phyloP scores from a whole-genome alignment of 2,329 filamentous ascomycete genomes.

The Phaeosphaeriaceae sp. region DNA sequence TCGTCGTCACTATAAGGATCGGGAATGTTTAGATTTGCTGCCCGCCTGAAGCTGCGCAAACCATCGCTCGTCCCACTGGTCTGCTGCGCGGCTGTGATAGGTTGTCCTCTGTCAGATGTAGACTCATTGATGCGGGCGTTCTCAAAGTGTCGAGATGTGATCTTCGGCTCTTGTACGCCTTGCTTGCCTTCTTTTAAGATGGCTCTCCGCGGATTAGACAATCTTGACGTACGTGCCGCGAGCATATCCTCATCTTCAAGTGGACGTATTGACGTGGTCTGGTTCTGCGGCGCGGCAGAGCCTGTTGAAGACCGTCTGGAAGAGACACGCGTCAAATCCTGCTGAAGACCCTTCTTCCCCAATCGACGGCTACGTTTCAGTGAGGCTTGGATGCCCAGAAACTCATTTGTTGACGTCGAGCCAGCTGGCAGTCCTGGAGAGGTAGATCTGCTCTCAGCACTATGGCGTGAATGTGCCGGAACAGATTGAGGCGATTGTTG shows the following conservation, averaged over 20 bases:
- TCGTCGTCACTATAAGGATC: constrained; percentile 22
- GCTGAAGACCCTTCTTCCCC: constrained; percentile 6
- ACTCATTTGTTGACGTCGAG: constrained; percentile 22
- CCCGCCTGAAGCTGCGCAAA: constrained; percentile 23
- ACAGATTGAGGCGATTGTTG: constrained; percentile 1
- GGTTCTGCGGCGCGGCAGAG: background rate
- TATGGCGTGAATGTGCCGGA: constrained; percentile 22
- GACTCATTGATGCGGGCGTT: constrained; percentile 34
- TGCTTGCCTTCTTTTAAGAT: constrained; percentile 21
- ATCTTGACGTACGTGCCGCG: constrained; percentile 1
- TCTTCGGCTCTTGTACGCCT: constrained; percentile 12
- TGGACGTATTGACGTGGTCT: background rate
- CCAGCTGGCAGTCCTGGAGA: background rate
- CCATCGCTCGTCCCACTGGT: background rate
- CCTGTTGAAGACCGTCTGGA: background rate
- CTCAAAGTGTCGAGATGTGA: constrained; percentile 18
- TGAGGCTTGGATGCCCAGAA: constrained; percentile 16
- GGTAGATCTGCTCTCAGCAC: constrained; percentile 16
- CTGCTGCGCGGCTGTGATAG: background rate
- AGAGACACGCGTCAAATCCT: background rate
- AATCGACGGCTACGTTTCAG: constrained; percentile 20
- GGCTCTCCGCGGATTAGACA: background rate
- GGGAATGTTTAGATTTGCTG: background rate
- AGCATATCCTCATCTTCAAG: constrained; percentile 10
- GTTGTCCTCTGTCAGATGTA: constrained; percentile 7